A percentile compares a stretch with the other conserved stretches of the same genome.
Conservation (phyloP, 140 eudicot species). For the Oenanthe javanica region DNA sequence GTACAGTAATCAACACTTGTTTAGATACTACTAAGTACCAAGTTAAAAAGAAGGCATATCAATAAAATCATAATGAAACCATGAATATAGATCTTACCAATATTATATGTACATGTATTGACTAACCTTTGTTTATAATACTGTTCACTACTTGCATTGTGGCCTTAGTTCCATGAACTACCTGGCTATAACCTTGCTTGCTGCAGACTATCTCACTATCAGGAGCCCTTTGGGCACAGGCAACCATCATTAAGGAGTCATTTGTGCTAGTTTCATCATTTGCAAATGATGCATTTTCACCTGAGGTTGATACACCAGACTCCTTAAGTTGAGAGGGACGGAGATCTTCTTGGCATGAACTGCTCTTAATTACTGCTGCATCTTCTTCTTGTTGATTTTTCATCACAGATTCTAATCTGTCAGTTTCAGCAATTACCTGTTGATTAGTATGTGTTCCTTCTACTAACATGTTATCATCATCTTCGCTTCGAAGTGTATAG, state of each 20-base stretch:
- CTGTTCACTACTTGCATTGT: conserved; percentile 10
- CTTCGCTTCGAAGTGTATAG: conserved; percentile 18
- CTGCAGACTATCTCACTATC: conserved; percentile 15
- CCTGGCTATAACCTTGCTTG: conserved; percentile 9
- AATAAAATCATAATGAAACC: neutral
- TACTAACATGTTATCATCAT: neutral
- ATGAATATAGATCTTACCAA: neutral
- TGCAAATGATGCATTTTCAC: conserved; percentile 4
- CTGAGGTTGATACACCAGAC: conserved; percentile 6
- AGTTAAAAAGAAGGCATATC: neutral
- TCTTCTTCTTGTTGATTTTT: conserved; percentile 16
- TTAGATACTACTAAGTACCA: neutral
- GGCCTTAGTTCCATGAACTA: conserved; percentile 8
- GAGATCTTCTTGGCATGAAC: conserved; percentile 16
- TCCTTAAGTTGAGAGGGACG: conserved; percentile 11
- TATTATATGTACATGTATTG: neutral
- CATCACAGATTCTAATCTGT: conserved; percentile 12
- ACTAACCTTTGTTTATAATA: conserved; percentile 23
- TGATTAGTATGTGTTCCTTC: conserved; percentile 17
- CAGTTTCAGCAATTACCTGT: conserved; percentile 23
- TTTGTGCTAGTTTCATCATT: conserved; percentile 10
- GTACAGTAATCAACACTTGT: neutral
- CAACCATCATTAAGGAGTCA: conserved; percentile 11
- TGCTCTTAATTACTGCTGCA: conserved; percentile 15
- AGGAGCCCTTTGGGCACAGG: conserved; percentile 12